phyloP scores from a whole-genome alignment of 2,329 filamentous ascomycete species.

The Alternaria sp. region DNA sequence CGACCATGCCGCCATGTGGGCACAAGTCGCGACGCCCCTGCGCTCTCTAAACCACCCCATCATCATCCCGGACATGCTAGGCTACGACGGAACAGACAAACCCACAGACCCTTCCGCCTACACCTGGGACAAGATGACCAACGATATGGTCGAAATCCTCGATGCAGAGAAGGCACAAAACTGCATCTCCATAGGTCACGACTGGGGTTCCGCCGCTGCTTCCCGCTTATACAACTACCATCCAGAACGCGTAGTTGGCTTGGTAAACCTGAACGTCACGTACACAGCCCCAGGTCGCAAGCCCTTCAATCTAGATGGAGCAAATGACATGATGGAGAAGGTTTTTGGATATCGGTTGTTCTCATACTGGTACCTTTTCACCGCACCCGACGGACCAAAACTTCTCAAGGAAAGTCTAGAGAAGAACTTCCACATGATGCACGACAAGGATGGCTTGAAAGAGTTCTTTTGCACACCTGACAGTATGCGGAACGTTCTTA shows the following conservation, averaged over 20 bases:
- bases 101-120: constrained; percentile 36
- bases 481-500: constrained; percentile 45
- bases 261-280: constrained; percentile 55
- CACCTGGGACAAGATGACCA: constrained; percentile 32
- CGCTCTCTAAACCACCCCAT: constrained; percentile 53
- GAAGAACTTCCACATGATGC: constrained; percentile 47
- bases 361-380: constrained; percentile 60
- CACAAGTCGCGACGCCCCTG: constrained; percentile 52
- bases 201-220: constrained; percentile 58
- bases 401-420: constrained; percentile 54
- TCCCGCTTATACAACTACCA: constrained; percentile 56
- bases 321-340: constrained; percentile 45
- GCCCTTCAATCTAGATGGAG: constrained; percentile 51
- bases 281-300: constrained; percentile 51
- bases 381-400: constrained; percentile 49
- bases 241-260: constrained; percentile 53
- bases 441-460: constrained; percentile 48
- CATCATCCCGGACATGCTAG: constrained; percentile 51
- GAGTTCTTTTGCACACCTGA: constrained; percentile 50
- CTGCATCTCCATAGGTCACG: constrained; percentile 58
- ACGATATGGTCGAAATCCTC: constrained; percentile 39
- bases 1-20: constrained; percentile 58
- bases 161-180: constrained; percentile 32
- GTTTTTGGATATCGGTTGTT: constrained; percentile 50
- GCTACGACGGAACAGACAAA: constrained; percentile 51